Percentiles rank a stretch among this genome's conserved stretches.
These are phyloP conservation scores for Penicillium daleae DNA, from an alignment of 495 filamentous ascomycete genomes.

Conservation along the genomic window DNA sequence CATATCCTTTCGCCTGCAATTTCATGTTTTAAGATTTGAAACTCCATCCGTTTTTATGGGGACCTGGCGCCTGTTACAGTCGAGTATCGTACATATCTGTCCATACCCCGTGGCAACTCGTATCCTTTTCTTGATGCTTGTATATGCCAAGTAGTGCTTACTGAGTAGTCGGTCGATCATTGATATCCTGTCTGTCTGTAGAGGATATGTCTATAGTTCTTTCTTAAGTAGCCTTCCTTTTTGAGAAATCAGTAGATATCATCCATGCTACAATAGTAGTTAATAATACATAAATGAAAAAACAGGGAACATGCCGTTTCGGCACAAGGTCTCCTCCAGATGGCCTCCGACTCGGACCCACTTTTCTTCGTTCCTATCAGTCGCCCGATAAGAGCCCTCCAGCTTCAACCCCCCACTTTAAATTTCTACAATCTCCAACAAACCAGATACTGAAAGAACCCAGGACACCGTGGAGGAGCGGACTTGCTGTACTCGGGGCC, in stretches of 20 bases:
- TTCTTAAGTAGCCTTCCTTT: neutral
- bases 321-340: no score
- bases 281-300: no score
- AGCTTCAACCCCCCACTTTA: conserved; percentile 6
- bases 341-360: conserved; percentile 15
- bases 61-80: conserved; percentile 22
- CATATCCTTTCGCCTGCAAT: conserved; percentile 30
- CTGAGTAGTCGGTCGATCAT: neutral
- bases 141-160: neutral
- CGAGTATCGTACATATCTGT: conserved; percentile 31
- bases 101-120: conserved; percentile 21
- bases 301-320: no score
- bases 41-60: conserved; percentile 25
- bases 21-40: conserved; percentile 33
- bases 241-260: no score
- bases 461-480: neutral
- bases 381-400: conserved; percentile 23
- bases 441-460: neutral
- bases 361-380: conserved; percentile 19
- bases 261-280: no score
- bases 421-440: conserved; percentile 2
- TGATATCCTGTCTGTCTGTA: neutral
- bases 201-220: neutral
- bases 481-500: neutral
- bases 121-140: conserved; percentile 1